Percentiles rank a stretch among this genome's conserved stretches.
Evolutionary conservation across 805 yeast species (phyloP).

Genomic region (Cyberlindnera nakhonratchasimensis): DNA sequence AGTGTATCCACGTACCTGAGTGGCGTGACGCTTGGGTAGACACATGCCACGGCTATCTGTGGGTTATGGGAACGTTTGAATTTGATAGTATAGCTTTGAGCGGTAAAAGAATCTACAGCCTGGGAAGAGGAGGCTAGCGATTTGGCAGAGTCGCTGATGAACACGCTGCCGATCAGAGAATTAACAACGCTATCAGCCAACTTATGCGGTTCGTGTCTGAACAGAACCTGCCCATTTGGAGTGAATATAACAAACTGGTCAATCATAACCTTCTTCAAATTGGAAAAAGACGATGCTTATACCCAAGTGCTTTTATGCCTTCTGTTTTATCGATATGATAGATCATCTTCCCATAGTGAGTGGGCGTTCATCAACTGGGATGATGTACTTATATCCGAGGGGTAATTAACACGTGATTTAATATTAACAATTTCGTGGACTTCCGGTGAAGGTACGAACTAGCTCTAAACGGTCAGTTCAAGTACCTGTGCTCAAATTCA

Average conservation of each 20-base stretch:
- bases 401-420: too few species aligned
- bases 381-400: too few species aligned
- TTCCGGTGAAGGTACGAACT: too few species aligned
- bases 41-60: slow-evolving; percentile 41
- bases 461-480: too few species aligned
- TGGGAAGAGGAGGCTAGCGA: slow-evolving; percentile 26
- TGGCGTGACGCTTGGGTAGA: slow-evolving; percentile 38
- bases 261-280: slow-evolving; percentile 35
- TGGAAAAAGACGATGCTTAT: background rate
- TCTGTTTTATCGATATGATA: too few species aligned
- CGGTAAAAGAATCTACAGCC: slow-evolving; percentile 28
- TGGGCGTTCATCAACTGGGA: too few species aligned
- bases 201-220: slow-evolving; percentile 40
- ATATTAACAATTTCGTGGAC: too few species aligned
- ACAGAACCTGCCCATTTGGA: slow-evolving; percentile 50
- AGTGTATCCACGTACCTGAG: slow-evolving; percentile 34
- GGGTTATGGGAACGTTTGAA: slow-evolving; percentile 41
- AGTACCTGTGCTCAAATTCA: too few species aligned
- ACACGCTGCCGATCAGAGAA: slow-evolving; percentile 44
- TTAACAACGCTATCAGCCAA: slow-evolving; percentile 42
- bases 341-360: too few species aligned
- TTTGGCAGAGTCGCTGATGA: slow-evolving; percentile 38
- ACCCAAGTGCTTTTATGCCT: too few species aligned
- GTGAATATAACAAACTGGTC: slow-evolving; percentile 49
- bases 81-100: slow-evolving; percentile 44